phyloP scores from a whole-genome alignment of 2,329 filamentous ascomycete species.

The Alternaria metachromatica region DNA sequence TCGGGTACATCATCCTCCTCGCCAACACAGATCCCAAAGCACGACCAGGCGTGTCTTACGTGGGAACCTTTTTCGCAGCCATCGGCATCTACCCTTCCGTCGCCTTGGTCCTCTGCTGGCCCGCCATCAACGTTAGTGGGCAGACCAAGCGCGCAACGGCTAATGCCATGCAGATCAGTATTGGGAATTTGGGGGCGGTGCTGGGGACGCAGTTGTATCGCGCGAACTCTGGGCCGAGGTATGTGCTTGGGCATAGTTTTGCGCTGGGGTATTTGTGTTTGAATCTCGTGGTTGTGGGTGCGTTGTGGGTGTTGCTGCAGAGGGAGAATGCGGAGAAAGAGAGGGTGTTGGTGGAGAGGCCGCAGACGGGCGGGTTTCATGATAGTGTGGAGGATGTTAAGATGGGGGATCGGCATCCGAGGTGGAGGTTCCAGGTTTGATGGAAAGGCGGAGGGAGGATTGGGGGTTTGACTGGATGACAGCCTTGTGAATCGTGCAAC shows the following conservation, averaged over 20 bases:
- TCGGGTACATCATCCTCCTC: conserved; percentile 50
- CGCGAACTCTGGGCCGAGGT: conserved; percentile 42
- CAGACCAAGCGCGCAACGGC: conserved; percentile 61
- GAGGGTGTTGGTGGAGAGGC: conserved; percentile 29
- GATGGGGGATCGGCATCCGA: conserved; percentile 44
- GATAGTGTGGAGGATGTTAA: conserved; percentile 41
- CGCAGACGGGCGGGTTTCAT: conserved; percentile 37
- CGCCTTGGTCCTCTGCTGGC: conserved; percentile 55
- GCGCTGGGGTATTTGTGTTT: conserved; percentile 43
- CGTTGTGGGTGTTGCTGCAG: conserved; percentile 39
- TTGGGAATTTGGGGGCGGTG: conserved; percentile 57
- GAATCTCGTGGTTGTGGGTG: conserved; percentile 42
- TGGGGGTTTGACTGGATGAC: too few species aligned
- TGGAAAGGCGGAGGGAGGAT: too few species aligned
- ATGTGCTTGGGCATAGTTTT: conserved; percentile 46
- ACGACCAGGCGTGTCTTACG: conserved; percentile 47
- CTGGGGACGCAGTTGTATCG: conserved; percentile 49
- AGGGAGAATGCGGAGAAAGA: conserved; percentile 43
- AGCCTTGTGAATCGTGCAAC: too few species aligned
- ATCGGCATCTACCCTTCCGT: conserved; percentile 50
- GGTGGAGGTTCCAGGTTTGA: conserved; percentile 42
- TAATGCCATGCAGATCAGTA: conserved; percentile 57
- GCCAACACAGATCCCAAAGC: conserved; percentile 39
- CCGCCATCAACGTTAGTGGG: conserved; percentile 61
- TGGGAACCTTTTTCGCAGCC: conserved; percentile 48